Evolutionary conservation across 208 protist genomes (phyloP), one percentile per base, ranked within the genome.

Genomic region (Trypanosoma vivax): DNA sequence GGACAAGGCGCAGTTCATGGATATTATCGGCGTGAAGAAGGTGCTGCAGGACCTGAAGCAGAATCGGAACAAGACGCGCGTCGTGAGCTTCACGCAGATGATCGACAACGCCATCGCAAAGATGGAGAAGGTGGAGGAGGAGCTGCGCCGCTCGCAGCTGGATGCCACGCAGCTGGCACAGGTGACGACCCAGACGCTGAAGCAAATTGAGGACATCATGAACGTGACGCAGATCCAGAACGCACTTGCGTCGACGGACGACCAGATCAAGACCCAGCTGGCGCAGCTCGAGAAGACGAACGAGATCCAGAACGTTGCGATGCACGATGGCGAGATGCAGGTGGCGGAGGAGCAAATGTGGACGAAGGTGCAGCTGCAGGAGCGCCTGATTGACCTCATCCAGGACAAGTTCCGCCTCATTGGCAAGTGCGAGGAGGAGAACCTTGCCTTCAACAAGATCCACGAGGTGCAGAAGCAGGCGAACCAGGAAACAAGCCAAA

Each of bases 291-390:
- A 43, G n/a, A 43, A 43, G 23, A 73, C 74, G 33, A 83, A 79
- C 61, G 73, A 86, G 61, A 79, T 86, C 43, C 78, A 79, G 59
- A 79, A 82, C 60, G 70, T 76, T 25, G 78, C 78, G 46, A 69
- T 86, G 65, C 62, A 72, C 48, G 78, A 86, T 56, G 78, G 78
- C 48, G 78, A 86, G 55, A 83, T 86, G 78, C 70, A 79, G 67
- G 66, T 86, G 52, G 39, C 39, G 10, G 39, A 43, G 39, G 39
- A 43, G 39, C 39, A 43, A 43, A 43, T 43, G 39, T 43, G 39
- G 39, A 43, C 39, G 10, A 43, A 43, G n/a, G 39, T 43, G 9
- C 39, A 43, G 39, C 39, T 43, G 6, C 39, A 43, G n/a, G 39
- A 43, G 39, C 39, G 39, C 10, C n/a, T 43, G 0, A 43, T 43